phyloP scores from a whole-genome alignment of 306 rosid species.

The Oemleria cerasiformis region DNA sequence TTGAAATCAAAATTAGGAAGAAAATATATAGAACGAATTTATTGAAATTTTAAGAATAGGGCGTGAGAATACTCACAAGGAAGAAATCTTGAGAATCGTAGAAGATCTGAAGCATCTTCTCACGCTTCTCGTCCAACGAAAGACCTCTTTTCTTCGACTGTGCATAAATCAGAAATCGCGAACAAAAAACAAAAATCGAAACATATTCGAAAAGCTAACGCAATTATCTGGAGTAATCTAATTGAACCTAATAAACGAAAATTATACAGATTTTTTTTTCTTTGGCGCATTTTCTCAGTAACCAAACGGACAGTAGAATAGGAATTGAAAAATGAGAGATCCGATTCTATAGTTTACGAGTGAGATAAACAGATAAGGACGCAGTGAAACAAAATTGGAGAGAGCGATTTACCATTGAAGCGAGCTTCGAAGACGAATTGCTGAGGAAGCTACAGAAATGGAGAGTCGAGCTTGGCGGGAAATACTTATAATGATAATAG shows the following conservation, averaged over 20 bases:
- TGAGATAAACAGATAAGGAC: background rate
- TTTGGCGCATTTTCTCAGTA: slow-evolving; percentile 10
- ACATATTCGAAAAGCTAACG: background rate
- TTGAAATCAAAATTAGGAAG: background rate
- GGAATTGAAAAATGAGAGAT: background rate
- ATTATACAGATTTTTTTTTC: background rate
- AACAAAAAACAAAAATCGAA: background rate
- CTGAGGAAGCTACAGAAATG: background rate
- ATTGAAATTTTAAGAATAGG: background rate
- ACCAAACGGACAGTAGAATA: slow-evolving; percentile 1
- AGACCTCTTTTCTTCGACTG: slow-evolving; percentile 97
- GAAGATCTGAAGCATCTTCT: slow-evolving; percentile 93
- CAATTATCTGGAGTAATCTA: background rate
- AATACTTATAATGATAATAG: background rate
- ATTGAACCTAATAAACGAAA: background rate
- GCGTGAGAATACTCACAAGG: slow-evolving; percentile 47
- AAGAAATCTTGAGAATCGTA: slow-evolving; percentile 85
- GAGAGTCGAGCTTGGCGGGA: background rate
- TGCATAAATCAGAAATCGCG: slow-evolving; percentile 9
- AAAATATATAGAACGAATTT: background rate
- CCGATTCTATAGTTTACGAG: background rate
- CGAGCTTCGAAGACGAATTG: background rate
- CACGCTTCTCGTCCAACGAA: slow-evolving; percentile 96
- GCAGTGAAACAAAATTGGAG: background rate
- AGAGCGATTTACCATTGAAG: slow-evolving; percentile 25